Evolutionary conservation across 2,329 filamentous ascomycete species (phyloP).

Genomic region (Talaromyces funiculosus): DNA sequence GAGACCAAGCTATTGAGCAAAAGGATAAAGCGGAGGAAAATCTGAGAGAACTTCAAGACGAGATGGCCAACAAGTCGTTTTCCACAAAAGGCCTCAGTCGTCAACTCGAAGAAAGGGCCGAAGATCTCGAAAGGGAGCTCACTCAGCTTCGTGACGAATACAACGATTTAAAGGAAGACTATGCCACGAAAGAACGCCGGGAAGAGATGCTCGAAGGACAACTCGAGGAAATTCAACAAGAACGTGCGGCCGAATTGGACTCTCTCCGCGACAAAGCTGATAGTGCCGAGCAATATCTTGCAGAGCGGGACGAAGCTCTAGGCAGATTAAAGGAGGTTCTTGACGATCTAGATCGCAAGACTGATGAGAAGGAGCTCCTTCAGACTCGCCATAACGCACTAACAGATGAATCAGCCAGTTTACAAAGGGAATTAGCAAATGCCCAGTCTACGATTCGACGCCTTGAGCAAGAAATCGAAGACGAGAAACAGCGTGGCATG

Average conservation of each 20-base stretch:
- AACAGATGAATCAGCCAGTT: constrained; percentile 58
- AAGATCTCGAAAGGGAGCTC: constrained; percentile 62
- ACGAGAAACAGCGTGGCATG: constrained; percentile 53
- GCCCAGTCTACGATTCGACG: constrained; percentile 41
- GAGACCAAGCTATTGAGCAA: constrained; percentile 48
- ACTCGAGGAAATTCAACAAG: constrained; percentile 34
- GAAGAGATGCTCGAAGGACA: constrained; percentile 49
- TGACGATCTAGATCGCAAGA: constrained; percentile 54
- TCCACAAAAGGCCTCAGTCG: constrained; percentile 68
- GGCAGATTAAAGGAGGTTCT: constrained; percentile 52
- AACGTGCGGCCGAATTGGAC: constrained; percentile 32
- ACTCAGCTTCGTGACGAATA: constrained; percentile 47
- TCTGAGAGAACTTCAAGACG: constrained; percentile 61
- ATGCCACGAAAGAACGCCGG: constrained; percentile 40
- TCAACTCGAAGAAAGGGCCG: constrained; percentile 66
- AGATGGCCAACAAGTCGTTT: constrained; percentile 73
- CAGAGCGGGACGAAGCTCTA: constrained; percentile 37
- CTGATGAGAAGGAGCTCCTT: constrained; percentile 62
- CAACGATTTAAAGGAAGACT: constrained; percentile 36
- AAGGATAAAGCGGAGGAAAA: constrained; percentile 49
- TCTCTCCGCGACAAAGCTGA: constrained; percentile 42
- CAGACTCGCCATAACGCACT: constrained; percentile 64
- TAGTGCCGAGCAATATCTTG: constrained; percentile 40
- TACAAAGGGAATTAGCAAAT: constrained; percentile 58
- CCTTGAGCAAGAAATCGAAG: constrained; percentile 46